Evolutionary conservation across 495 filamentous ascomycete genomes (phyloP).

Genomic region (Penicillium antarcticum): DNA sequence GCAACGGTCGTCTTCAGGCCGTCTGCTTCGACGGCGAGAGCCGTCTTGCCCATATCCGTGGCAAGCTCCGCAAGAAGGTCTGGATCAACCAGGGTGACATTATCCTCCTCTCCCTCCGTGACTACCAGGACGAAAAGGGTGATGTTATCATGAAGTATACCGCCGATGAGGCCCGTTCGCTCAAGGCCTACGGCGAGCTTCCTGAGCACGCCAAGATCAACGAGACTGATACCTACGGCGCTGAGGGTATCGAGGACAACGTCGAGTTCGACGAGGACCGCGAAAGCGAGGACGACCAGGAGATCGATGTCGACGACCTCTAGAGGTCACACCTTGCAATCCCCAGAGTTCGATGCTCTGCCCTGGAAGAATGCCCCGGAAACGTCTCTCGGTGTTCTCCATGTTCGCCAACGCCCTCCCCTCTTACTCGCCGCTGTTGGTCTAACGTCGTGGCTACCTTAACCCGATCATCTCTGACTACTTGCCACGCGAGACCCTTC

Average conservation of each 20-base stretch:
- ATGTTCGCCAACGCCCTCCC: slow-evolving; percentile 21
- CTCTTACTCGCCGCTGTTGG: slow-evolving; percentile 20
- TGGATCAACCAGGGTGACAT: slow-evolving; percentile 99
- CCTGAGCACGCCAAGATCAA: slow-evolving; percentile 99
- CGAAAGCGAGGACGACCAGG: slow-evolving; percentile 55
- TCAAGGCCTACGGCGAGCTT: slow-evolving; percentile 96
- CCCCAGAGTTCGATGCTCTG: slow-evolving; percentile 29
- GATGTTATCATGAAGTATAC: slow-evolving; percentile 99
- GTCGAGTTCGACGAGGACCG: slow-evolving; percentile 61
- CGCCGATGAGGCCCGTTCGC: slow-evolving; percentile 89
- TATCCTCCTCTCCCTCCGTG: slow-evolving; percentile 92
- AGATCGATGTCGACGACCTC: slow-evolving; percentile 59
- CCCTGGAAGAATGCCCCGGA: slow-evolving; percentile 37
- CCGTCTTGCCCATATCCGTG: slow-evolving; percentile 54
- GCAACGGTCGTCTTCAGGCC: slow-evolving; percentile 94
- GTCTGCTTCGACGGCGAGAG: slow-evolving; percentile 92
- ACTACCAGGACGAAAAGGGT: slow-evolving; percentile 99
- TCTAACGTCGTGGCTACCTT: slow-evolving; percentile 15
- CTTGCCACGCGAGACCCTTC: slow-evolving; percentile 5
- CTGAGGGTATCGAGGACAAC: slow-evolving; percentile 57
- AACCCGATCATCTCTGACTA: slow-evolving; percentile 11
- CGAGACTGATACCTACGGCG: slow-evolving; percentile 91
- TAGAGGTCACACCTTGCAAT: slow-evolving; percentile 32
- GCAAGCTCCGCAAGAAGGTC: slow-evolving; percentile 97
- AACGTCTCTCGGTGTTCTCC: slow-evolving; percentile 25